These are phyloP conservation scores for Tolypocladium ophioglossoides DNA, from an alignment of 2,329 filamentous ascomycete genomes.

Conservation along the genomic window DNA sequence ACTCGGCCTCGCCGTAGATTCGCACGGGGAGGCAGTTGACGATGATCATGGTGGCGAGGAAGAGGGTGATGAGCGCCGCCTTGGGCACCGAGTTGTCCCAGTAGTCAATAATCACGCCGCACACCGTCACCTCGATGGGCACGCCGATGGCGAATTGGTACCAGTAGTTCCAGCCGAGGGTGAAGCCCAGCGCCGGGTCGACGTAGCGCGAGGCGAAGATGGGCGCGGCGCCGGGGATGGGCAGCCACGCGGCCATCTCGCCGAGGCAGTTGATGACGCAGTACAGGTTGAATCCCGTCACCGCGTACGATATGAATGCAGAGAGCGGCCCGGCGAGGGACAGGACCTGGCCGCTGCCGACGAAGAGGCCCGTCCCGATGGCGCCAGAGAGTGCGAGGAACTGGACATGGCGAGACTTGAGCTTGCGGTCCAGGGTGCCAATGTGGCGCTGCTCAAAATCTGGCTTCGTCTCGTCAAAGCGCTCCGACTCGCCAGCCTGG, in stretches of 20 bases:
- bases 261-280: slow-evolving; percentile 39
- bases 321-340: slow-evolving; percentile 31
- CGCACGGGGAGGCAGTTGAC: slow-evolving; percentile 28
- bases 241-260: slow-evolving; percentile 52
- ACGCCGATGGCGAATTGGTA: slow-evolving; percentile 38
- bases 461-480: background rate
- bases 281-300: slow-evolving; percentile 36
- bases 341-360: slow-evolving; percentile 31
- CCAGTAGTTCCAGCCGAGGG: slow-evolving; percentile 42
- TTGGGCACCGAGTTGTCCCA: slow-evolving; percentile 21
- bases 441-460: slow-evolving; percentile 12
- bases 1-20: slow-evolving; percentile 44
- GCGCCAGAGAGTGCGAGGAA: slow-evolving; percentile 30
- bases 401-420: slow-evolving; percentile 30
- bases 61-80: slow-evolving; percentile 23
- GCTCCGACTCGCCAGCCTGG: background rate
- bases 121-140: slow-evolving; percentile 35
- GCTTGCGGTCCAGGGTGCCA: slow-evolving; percentile 24
- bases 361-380: slow-evolving; percentile 33
- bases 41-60: slow-evolving; percentile 25
- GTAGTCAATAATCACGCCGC: slow-evolving; percentile 36
- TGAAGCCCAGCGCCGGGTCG: slow-evolving; percentile 35
- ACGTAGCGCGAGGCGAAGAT: slow-evolving; percentile 38
- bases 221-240: slow-evolving; percentile 42
- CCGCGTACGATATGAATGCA: slow-evolving; percentile 28